Conservation (phyloP, 2,329 filamentous ascomycete genomes). For the Exophiala alcalophila region DNA sequence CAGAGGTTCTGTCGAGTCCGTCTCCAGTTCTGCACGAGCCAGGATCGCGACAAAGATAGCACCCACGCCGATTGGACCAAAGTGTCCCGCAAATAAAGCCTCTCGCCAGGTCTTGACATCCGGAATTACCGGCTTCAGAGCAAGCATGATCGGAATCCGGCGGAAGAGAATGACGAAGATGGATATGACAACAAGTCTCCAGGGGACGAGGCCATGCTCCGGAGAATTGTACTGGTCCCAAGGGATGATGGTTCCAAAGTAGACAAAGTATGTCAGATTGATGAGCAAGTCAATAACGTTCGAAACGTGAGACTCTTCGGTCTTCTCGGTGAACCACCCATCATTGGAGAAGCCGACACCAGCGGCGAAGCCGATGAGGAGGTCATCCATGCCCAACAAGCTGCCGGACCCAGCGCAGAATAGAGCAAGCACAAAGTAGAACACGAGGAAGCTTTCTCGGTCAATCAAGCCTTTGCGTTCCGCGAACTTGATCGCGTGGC, state of each 20-base stretch:
- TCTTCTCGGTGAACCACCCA: conserved; percentile 97
- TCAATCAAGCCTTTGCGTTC: conserved; percentile 86
- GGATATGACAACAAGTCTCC: conserved; percentile 91
- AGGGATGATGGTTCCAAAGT: conserved; percentile 93
- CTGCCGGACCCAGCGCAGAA: conserved; percentile 94
- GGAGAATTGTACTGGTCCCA: conserved; percentile 86
- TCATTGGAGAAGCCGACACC: conserved; percentile 99
- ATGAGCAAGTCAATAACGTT: conserved; percentile 98
- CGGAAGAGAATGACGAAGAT: conserved; percentile 92
- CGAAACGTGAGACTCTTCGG: conserved; percentile 95
- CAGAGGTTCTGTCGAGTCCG: conserved; percentile 69
- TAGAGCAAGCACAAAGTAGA: conserved; percentile 94
- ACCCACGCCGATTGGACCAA: conserved; percentile 94
- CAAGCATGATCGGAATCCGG: conserved; percentile 90
- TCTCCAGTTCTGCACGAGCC: conserved; percentile 86
- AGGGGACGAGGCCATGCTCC: conserved; percentile 72
- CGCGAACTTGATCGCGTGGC: conserved; percentile 83
- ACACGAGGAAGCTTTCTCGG: conserved; percentile 94
- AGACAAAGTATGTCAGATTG: conserved; percentile 98
- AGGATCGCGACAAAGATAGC: conserved; percentile 94
- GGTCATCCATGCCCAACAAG: conserved; percentile 85
- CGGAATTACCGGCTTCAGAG: conserved; percentile 86
- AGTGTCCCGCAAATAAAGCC: conserved; percentile 93
- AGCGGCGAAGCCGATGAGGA: conserved; percentile 89
- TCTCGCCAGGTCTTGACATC: conserved; percentile 98